A percentile compares a stretch with the other conserved stretches of the same genome.
These are phyloP conservation scores for Carex sylvatica DNA, from an alignment of 202 grass and related monocot species.

Conservation along the genomic window DNA sequence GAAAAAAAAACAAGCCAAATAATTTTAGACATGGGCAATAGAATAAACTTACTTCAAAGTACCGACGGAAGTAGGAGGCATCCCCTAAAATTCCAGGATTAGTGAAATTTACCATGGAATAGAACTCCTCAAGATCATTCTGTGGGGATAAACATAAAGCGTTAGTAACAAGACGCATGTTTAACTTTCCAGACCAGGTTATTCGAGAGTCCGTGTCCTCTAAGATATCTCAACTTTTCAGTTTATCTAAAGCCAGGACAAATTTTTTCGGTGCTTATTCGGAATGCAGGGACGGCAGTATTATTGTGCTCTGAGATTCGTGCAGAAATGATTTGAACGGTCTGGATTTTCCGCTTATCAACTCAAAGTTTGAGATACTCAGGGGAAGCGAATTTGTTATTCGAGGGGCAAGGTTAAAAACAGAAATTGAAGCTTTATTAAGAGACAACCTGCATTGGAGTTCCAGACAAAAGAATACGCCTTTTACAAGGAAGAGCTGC, in stretches of 20 bases:
- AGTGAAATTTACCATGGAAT: constrained; percentile 97
- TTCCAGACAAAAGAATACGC: constrained; percentile 87
- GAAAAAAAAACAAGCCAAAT: background rate
- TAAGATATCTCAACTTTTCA: too few species aligned
- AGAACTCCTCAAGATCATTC: constrained; percentile 99
- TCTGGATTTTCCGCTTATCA: too few species aligned
- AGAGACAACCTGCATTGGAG: constrained; percentile 82
- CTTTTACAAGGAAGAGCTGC: constrained; percentile 83
- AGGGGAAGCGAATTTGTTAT: background rate
- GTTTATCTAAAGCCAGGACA: too few species aligned
- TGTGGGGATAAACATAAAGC: constrained; percentile 25
- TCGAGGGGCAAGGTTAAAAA: background rate
- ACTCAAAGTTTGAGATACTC: too few species aligned
- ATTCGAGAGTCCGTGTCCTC: background rate
- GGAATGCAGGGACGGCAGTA: too few species aligned
- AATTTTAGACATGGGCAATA: constrained; percentile 10
- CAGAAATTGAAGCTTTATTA: background rate
- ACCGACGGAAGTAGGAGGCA: constrained; percentile 72
- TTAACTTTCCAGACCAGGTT: background rate
- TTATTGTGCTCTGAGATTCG: too few species aligned
- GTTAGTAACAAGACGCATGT: background rate
- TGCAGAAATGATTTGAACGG: too few species aligned
- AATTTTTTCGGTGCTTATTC: too few species aligned
- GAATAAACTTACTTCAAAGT: constrained; percentile 74
- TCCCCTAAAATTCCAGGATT: constrained; percentile 89